phyloP scores from a whole-genome alignment of 495 filamentous ascomycete genomes.

The Extremus antarcticus region DNA sequence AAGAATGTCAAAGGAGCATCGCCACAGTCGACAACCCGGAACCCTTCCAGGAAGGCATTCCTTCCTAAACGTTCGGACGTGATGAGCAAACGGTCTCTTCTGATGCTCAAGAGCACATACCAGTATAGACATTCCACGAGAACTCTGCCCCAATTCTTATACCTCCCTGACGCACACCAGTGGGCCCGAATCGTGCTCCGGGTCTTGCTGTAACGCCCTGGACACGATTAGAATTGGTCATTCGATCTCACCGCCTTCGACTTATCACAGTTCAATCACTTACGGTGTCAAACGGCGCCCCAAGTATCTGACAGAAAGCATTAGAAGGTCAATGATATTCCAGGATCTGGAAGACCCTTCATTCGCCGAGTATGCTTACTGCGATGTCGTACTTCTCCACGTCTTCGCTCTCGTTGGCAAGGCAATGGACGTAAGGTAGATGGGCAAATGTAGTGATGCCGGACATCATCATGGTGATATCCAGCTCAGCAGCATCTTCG shows the following conservation, averaged over 20 bases:
- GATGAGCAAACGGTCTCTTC: too few relatives aligned
- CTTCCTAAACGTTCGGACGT: slow-evolving; percentile 24
- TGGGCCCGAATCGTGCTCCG: slow-evolving; percentile 41
- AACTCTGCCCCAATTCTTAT: slow-evolving; percentile 28
- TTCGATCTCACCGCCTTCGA: background rate
- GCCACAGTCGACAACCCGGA: slow-evolving; percentile 42
- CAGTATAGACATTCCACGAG: slow-evolving; percentile 37
- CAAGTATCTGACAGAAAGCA: too few relatives aligned
- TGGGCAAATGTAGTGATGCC: slow-evolving; percentile 43
- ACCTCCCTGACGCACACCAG: slow-evolving; percentile 39
- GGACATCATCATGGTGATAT: slow-evolving; percentile 31
- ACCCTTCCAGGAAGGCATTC: slow-evolving; percentile 38
- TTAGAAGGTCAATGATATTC: too few relatives aligned
- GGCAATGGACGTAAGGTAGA: slow-evolving; percentile 38
- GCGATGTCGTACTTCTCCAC: slow-evolving; percentile 68
- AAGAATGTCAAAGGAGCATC: slow-evolving; percentile 42
- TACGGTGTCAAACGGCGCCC: slow-evolving; percentile 47
- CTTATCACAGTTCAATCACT: slow-evolving; percentile 5
- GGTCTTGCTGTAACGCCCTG: slow-evolving; percentile 38
- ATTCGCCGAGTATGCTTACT: too few relatives aligned
- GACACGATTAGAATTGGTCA: background rate
- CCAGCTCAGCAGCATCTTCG: slow-evolving; percentile 22
- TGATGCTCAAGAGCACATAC: too few relatives aligned
- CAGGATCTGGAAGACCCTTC: too few relatives aligned
- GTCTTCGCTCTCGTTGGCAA: slow-evolving; percentile 22